phyloP scores from a whole-genome alignment of 1,139 yeast genomes.

The Spencermartinsiella ligniputridi region DNA sequence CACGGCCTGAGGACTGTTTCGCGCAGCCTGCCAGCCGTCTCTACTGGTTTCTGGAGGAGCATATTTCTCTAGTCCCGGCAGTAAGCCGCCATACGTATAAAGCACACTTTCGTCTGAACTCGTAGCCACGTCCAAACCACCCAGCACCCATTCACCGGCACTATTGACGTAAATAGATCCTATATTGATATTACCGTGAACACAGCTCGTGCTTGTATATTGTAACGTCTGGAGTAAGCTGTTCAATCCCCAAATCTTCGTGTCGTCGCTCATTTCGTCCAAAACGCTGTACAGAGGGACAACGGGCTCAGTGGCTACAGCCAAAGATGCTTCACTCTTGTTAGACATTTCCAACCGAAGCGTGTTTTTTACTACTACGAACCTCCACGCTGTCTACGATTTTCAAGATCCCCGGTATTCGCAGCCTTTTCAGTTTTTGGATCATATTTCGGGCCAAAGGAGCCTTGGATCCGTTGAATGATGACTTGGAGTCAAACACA shows the following conservation, averaged over 20 bases:
- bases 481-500: constrained; percentile 51
- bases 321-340: constrained; percentile 53
- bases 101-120: constrained; percentile 22
- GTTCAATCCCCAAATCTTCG: constrained; percentile 56
- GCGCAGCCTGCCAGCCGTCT: constrained; percentile 44
- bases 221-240: constrained; percentile 44
- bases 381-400: constrained; percentile 55
- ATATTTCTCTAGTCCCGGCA: constrained; percentile 34
- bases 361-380: not conserved
- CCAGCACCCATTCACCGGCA: constrained; percentile 78
- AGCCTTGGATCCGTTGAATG: constrained; percentile 35
- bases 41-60: constrained; percentile 44
- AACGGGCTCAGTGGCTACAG: constrained; percentile 74
- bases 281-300: constrained; percentile 45
- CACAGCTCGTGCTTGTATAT: constrained; percentile 59
- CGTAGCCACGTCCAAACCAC: constrained; percentile 74
- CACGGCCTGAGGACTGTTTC: constrained; percentile 30
- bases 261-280: constrained; percentile 29
- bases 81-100: constrained; percentile 28
- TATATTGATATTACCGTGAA: constrained; percentile 60
- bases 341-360: constrained; percentile 8
- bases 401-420: constrained; percentile 72
- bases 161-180: constrained; percentile 61
- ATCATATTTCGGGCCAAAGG: constrained; percentile 61
- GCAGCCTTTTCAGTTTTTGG: constrained; percentile 60